These are phyloP conservation scores for Phytophthora agathidicida DNA, from an alignment of 352 stramenopile species.

Conservation along the genomic window DNA sequence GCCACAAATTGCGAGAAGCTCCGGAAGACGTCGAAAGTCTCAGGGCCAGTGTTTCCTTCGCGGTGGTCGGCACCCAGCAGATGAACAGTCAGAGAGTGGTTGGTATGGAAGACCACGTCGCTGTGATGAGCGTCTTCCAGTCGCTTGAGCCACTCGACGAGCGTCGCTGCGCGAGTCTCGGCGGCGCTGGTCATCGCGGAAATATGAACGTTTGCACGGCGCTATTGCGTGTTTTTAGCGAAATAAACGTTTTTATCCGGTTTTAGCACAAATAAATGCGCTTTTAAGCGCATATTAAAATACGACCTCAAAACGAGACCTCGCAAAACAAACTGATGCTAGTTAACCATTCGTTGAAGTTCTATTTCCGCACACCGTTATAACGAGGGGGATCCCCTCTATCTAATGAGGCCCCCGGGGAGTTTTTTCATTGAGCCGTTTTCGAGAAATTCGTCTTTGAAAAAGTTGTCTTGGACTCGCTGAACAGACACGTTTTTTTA, in stretches of 20 bases:
- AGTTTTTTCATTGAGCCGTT: too few relatives aligned
- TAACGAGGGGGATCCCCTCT: background rate
- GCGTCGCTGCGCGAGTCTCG: conserved; percentile 42
- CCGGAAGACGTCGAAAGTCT: conserved; percentile 69
- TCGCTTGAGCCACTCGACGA: conserved; percentile 35
- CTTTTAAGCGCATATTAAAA: too few relatives aligned
- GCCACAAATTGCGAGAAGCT: conserved; percentile 51
- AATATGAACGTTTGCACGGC: too few relatives aligned
- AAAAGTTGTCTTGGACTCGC: background rate
- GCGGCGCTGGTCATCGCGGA: conserved; percentile 15
- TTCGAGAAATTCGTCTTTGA: background rate
- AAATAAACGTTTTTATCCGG: too few relatives aligned
- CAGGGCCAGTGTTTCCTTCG: conserved; percentile 62
- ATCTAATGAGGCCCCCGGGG: background rate
- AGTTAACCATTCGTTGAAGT: conserved; percentile 1
- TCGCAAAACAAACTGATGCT: conserved; percentile 8
- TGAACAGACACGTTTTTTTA: too few relatives aligned
- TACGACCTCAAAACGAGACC: too few relatives aligned
- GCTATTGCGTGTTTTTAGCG: too few relatives aligned
- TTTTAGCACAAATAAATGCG: too few relatives aligned
- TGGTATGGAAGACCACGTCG: conserved; percentile 1
- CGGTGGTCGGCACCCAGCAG: conserved; percentile 79
- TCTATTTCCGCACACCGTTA: background rate
- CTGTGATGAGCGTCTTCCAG: conserved; percentile 24
- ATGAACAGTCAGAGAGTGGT: conserved; percentile 55